These are phyloP conservation scores for Endotrypanum monterogeii DNA, from an alignment of 208 protist genomes.

Conservation along the genomic window DNA sequence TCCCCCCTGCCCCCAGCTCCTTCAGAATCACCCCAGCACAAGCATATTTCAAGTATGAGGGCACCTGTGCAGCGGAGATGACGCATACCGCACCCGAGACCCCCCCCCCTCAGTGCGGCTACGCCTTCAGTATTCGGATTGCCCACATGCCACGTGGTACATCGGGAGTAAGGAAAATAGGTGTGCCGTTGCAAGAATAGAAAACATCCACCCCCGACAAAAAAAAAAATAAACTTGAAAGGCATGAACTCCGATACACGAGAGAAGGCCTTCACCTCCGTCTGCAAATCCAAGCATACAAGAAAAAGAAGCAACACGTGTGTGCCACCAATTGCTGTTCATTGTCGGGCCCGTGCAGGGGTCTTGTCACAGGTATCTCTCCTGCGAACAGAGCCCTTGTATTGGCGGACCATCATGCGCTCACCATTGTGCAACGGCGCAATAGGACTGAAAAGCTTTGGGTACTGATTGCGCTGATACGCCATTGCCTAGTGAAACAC, in stretches of 20 bases:
- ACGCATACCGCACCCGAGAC: not conserved
- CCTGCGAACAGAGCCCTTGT: constrained; percentile 20
- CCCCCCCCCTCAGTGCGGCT: not conserved
- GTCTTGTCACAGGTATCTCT: constrained; percentile 15
- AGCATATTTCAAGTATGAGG: constrained; percentile 6
- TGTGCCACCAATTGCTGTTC: not conserved
- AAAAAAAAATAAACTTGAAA: too few species aligned
- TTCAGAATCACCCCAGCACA: not conserved
- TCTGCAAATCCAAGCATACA: constrained; percentile 28
- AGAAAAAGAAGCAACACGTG: not conserved
- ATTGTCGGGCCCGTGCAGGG: constrained; percentile 10
- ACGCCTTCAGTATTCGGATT: not conserved
- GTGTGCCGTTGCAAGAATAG: constrained; percentile 49
- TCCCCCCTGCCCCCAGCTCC: not conserved
- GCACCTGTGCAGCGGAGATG: not conserved
- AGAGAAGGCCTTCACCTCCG: constrained; percentile 30
- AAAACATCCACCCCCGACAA: too few species aligned
- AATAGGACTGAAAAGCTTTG: constrained; percentile 19
- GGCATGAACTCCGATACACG: too few species aligned
- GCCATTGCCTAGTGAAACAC: constrained; percentile 19
- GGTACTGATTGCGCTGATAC: constrained; percentile 26
- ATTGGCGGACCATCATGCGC: constrained; percentile 9
- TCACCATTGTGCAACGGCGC: constrained; percentile 19
- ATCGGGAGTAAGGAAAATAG: constrained; percentile 30
- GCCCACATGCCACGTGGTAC: too few species aligned